Evolutionary conservation across 805 yeast genomes (phyloP).

Genomic region (Nakazawaea siamensis): DNA sequence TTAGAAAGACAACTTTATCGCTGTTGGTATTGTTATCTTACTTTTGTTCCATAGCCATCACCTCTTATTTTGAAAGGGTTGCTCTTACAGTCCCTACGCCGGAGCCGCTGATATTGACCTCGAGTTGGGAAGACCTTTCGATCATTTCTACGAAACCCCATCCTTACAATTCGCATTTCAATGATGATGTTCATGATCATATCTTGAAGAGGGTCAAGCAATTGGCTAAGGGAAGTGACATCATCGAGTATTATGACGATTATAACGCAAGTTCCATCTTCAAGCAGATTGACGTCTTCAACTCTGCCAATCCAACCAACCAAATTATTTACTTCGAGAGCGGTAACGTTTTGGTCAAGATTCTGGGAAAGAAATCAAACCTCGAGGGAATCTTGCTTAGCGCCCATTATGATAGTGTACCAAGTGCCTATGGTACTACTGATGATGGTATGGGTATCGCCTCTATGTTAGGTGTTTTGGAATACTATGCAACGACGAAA

Average conservation of each 20-base stretch:
- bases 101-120: constrained; percentile 26
- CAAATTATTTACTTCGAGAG: constrained; percentile 73
- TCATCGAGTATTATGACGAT: constrained; percentile 31
- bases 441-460: constrained; percentile 92
- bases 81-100: constrained; percentile 35
- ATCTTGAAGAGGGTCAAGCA: constrained; percentile 34
- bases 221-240: constrained; percentile 21
- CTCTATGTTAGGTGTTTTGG: constrained; percentile 63
- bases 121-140: constrained; percentile 71
- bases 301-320: constrained; percentile 29
- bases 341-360: constrained; percentile 67
- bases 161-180: constrained; percentile 72
- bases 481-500: constrained; percentile 28
- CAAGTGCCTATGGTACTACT: constrained; percentile 80
- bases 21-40: constrained; percentile 43
- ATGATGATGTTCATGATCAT: constrained; percentile 70
- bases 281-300: constrained; percentile 41
- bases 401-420: constrained; percentile 88
- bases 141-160: constrained; percentile 58
- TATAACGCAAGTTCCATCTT: constrained; percentile 35
- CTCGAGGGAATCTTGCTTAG: constrained; percentile 67
- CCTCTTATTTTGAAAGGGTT: constrained; percentile 26
- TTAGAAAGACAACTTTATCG: constrained; percentile 65
- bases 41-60: constrained; percentile 26
- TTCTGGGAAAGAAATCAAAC: constrained; percentile 51